Conservation (phyloP, 2,329 filamentous ascomycete genomes). For the Fusarium papillatum region DNA sequence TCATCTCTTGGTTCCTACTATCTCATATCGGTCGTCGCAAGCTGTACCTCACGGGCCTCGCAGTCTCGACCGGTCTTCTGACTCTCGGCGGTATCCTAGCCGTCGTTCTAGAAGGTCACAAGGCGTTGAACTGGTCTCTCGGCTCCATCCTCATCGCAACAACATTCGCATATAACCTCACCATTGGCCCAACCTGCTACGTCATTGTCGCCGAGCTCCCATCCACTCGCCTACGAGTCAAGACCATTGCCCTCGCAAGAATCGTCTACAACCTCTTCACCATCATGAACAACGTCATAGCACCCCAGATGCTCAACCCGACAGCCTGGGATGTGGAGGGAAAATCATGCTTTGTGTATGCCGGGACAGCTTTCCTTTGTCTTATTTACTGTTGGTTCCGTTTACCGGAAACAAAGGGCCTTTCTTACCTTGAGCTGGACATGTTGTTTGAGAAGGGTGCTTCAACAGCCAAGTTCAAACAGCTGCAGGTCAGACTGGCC, state of each 20-base stretch:
- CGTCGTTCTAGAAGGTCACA: slow-evolving; percentile 45
- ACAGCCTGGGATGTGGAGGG: slow-evolving; percentile 43
- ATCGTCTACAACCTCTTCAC: slow-evolving; percentile 40
- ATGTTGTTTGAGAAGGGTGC: slow-evolving; percentile 46
- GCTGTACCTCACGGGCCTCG: slow-evolving; percentile 55
- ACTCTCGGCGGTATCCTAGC: slow-evolving; percentile 55
- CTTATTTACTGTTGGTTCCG: slow-evolving; percentile 45
- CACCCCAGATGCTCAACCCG: slow-evolving; percentile 46
- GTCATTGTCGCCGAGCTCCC: slow-evolving; percentile 56
- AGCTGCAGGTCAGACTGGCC: slow-evolving; percentile 33
- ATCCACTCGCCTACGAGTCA: slow-evolving; percentile 54
- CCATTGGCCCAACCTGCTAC: slow-evolving; percentile 45
- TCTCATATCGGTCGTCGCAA: not conserved
- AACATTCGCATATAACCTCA: slow-evolving; percentile 52
- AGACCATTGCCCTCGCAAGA: slow-evolving; percentile 56
- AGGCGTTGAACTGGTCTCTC: slow-evolving; percentile 51
- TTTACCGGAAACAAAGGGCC: slow-evolving; percentile 44
- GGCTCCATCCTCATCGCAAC: slow-evolving; percentile 55
- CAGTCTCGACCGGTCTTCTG: slow-evolving; percentile 47
- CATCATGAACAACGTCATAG: slow-evolving; percentile 44
- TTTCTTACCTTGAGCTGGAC: slow-evolving; percentile 44
- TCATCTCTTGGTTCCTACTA: too few species aligned
- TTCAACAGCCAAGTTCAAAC: slow-evolving; percentile 48
- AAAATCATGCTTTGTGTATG: slow-evolving; percentile 43
- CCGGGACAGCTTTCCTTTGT: slow-evolving; percentile 35